Conservation (phyloP, 2,329 filamentous ascomycete genomes). For the Ophiocordyceps camponoti-floridani region DNA sequence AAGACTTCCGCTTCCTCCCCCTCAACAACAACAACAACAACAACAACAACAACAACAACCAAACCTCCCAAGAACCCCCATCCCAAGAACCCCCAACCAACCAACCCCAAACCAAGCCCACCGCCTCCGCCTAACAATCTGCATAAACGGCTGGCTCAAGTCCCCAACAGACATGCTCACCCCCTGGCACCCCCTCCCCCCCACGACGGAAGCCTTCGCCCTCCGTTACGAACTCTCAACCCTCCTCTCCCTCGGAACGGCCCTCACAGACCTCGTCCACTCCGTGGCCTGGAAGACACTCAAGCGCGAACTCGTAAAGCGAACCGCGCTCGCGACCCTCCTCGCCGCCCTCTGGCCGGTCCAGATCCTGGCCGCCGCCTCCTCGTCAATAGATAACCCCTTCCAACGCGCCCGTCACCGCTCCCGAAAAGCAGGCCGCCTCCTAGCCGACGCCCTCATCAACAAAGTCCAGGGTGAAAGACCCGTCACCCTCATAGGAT, state of each 20-base stretch:
- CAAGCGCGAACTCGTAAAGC: slow-evolving; percentile 56
- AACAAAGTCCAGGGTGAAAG: slow-evolving; percentile 70
- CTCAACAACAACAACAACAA: slow-evolving; percentile 27
- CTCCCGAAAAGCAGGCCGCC: slow-evolving; percentile 62
- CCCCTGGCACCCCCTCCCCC: slow-evolving; percentile 61
- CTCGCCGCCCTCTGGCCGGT: slow-evolving; percentile 55
- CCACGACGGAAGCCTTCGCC: slow-evolving; percentile 64
- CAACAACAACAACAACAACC: no score
- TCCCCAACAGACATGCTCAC: slow-evolving; percentile 56
- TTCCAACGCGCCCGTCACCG: slow-evolving; percentile 61
- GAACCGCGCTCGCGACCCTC: slow-evolving; percentile 50
- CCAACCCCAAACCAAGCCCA: slow-evolving; percentile 9
- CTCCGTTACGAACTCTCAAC: slow-evolving; percentile 68
- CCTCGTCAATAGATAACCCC: slow-evolving; percentile 55
- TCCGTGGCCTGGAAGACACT: slow-evolving; percentile 60
- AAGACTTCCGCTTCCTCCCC: slow-evolving; percentile 66
- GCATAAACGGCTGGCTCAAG: slow-evolving; percentile 73
- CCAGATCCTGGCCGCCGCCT: slow-evolving; percentile 45
- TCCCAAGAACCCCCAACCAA: slow-evolving; percentile 1
- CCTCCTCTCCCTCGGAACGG: slow-evolving; percentile 57
- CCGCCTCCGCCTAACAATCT: slow-evolving; percentile 63
- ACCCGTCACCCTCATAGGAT: slow-evolving; percentile 64
- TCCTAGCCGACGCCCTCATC: slow-evolving; percentile 67
- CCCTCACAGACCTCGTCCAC: slow-evolving; percentile 52
- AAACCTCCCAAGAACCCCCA: no score